Conservation (phyloP, 2,329 filamentous ascomycete species). For the Proliferodiscus dingleyae region DNA sequence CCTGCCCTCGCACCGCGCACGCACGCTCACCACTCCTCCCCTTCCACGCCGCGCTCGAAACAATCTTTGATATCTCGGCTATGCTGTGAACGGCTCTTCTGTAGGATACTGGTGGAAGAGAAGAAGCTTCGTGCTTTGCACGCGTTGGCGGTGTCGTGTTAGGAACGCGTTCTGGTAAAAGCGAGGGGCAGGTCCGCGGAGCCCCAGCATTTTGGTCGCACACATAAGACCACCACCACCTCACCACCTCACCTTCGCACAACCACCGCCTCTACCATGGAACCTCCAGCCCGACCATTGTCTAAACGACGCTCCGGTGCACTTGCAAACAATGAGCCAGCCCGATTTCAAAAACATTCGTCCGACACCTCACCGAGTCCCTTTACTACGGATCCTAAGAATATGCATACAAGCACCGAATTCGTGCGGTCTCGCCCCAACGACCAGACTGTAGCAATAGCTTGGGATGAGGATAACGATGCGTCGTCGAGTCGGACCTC, state of each 20-base stretch:
- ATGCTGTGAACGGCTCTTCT: constrained; percentile 19
- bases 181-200: constrained; percentile 20
- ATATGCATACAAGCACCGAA: constrained; percentile 17
- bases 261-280: constrained; percentile 19
- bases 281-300: constrained; percentile 22
- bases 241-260: constrained; percentile 3
- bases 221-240: neutral
- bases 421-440: constrained; percentile 18
- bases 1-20: constrained; percentile 2
- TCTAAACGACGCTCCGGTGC: constrained; percentile 19
- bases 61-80: constrained; percentile 12
- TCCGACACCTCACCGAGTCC: constrained; percentile 26
- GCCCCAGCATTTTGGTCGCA: neutral
- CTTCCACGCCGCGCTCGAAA: constrained; percentile 5
- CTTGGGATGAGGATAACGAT: constrained; percentile 27
- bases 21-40: constrained; percentile 6
- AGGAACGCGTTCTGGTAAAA: constrained; percentile 24
- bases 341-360: constrained; percentile 11
- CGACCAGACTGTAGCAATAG: constrained; percentile 25
- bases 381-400: constrained; percentile 21
- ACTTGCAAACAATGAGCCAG: constrained; percentile 11
- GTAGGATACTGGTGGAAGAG: constrained; percentile 19
- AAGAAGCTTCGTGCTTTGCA: constrained; percentile 17
- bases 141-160: constrained; percentile 22
- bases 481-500: constrained; percentile 21